Percentiles rank a stretch among this genome's conserved stretches.
phyloP scores from a whole-genome alignment of 2,329 filamentous ascomycete species.

The Pseudocercospora crystallina region DNA sequence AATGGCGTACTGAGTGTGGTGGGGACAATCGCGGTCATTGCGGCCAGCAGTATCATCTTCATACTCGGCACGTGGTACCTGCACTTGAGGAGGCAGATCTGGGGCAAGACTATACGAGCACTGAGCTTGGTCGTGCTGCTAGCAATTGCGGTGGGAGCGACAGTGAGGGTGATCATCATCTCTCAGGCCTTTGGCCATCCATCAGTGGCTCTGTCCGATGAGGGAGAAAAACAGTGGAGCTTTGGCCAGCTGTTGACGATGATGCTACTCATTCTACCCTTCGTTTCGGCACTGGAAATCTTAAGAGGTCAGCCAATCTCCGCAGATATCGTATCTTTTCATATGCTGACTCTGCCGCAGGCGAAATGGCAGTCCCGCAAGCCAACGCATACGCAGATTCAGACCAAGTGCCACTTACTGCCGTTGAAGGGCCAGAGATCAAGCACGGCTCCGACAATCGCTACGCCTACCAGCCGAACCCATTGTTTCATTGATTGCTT shows the following conservation, averaged over 20 bases:
- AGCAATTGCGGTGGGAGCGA: constrained; percentile 59
- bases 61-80: constrained; percentile 63
- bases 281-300: constrained; percentile 62
- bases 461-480: constrained; percentile 21
- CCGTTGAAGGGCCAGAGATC: constrained; percentile 7
- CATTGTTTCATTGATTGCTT: constrained; percentile 15
- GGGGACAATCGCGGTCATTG: constrained; percentile 63
- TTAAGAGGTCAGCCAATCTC: constrained; percentile 47
- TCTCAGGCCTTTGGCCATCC: constrained; percentile 63
- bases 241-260: constrained; percentile 64
- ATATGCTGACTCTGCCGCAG: constrained; percentile 6
- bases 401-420: constrained; percentile 22
- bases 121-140: constrained; percentile 52
- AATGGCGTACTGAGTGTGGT: constrained; percentile 48
- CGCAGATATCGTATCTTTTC: not conserved
- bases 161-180: constrained; percentile 56
- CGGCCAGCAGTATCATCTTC: constrained; percentile 60
- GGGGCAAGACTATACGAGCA: constrained; percentile 56
- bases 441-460: constrained; percentile 9
- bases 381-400: constrained; percentile 14
- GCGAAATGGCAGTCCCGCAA: constrained; percentile 24
- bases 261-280: constrained; percentile 59
- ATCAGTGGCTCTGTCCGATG: constrained; percentile 51
- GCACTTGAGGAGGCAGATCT: constrained; percentile 55
- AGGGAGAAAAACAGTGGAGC: constrained; percentile 59